A percentile compares a stretch with the other conserved stretches of the same genome.
These are phyloP conservation scores for Tetrapisispora fleetii DNA, from an alignment of 805 yeast species.

Conservation along the genomic window DNA sequence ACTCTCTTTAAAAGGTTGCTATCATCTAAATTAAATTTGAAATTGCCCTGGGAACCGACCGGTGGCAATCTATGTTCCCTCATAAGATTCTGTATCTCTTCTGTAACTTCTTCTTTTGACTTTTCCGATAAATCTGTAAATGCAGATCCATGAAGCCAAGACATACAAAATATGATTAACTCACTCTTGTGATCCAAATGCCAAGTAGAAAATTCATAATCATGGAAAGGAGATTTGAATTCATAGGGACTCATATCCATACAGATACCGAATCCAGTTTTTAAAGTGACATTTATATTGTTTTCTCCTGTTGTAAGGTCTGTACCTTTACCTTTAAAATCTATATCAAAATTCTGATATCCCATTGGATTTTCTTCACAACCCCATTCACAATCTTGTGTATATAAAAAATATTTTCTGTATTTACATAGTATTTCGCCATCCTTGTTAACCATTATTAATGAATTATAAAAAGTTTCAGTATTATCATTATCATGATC, in stretches of 20 bases:
- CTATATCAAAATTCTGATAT: conserved; percentile 43
- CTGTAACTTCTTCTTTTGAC: neutral
- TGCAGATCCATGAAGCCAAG: conserved; percentile 62
- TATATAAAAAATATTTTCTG: conserved; percentile 66
- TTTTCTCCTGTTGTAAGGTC: conserved; percentile 1
- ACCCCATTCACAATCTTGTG: conserved; percentile 76
- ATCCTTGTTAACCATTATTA: conserved; percentile 46
- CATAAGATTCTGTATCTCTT: conserved; percentile 8
- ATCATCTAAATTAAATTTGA: conserved; percentile 15
- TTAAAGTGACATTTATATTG: conserved; percentile 22
- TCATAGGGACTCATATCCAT: conserved; percentile 89
- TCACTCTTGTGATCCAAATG: conserved; percentile 40
- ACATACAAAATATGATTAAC: conserved; percentile 70
- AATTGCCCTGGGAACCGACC: conserved; percentile 20
- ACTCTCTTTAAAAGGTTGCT: conserved; percentile 6
- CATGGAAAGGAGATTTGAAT: conserved; percentile 68
- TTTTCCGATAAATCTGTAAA: conserved; percentile 11
- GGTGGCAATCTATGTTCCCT: conserved; percentile 11
- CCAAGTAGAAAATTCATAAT: conserved; percentile 57
- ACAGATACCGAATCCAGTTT: conserved; percentile 70
- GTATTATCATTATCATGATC: neutral
- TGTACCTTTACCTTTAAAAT: conserved; percentile 18
- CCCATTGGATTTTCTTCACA: conserved; percentile 56
- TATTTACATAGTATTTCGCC: conserved; percentile 59
- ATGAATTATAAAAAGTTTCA: conserved; percentile 53